phyloP scores from a whole-genome alignment of 2,329 filamentous ascomycete genomes.

The Capronia coronata region DNA sequence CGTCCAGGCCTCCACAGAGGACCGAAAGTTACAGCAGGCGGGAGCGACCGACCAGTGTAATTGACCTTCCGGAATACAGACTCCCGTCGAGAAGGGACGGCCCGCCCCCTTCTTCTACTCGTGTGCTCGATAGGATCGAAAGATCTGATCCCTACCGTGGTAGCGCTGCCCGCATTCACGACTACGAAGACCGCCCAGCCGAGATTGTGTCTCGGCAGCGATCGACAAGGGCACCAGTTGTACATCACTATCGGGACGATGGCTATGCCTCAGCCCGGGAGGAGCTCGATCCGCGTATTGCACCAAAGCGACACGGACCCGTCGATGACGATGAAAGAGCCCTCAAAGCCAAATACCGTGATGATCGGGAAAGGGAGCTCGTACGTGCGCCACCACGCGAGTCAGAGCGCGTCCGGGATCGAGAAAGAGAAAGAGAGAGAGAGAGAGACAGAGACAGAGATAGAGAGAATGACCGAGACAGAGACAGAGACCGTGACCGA shows the following conservation, averaged over 20 bases:
- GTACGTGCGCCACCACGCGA: slow-evolving; percentile 13
- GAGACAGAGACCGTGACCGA: slow-evolving; percentile 18
- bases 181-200: slow-evolving; percentile 22
- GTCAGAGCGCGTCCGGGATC: slow-evolving; percentile 17
- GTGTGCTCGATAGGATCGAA: slow-evolving; percentile 26
- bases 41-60: slow-evolving; percentile 27
- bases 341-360: slow-evolving; percentile 13
- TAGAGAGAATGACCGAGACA: slow-evolving; percentile 20
- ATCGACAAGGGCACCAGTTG: slow-evolving; percentile 22
- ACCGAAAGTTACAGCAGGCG: slow-evolving; percentile 31
- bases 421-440: slow-evolving; percentile 18
- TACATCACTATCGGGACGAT: slow-evolving; percentile 28
- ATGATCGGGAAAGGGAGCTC: slow-evolving; percentile 21
- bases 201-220: slow-evolving; percentile 16
- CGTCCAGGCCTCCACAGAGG: slow-evolving; percentile 27
- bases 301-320: slow-evolving; percentile 17
- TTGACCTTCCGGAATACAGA: slow-evolving; percentile 23
- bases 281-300: slow-evolving; percentile 15
- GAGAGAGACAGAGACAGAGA: slow-evolving; percentile 20
- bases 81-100: slow-evolving; percentile 20
- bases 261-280: slow-evolving; percentile 21
- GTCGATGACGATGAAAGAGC: slow-evolving; percentile 19
- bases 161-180: slow-evolving; percentile 10
- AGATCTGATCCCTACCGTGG: slow-evolving; percentile 12
- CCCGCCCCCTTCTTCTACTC: slow-evolving; percentile 23